Evolutionary conservation across 2,329 filamentous ascomycete species (phyloP).

Genomic region (Cladophialophora psammophila): DNA sequence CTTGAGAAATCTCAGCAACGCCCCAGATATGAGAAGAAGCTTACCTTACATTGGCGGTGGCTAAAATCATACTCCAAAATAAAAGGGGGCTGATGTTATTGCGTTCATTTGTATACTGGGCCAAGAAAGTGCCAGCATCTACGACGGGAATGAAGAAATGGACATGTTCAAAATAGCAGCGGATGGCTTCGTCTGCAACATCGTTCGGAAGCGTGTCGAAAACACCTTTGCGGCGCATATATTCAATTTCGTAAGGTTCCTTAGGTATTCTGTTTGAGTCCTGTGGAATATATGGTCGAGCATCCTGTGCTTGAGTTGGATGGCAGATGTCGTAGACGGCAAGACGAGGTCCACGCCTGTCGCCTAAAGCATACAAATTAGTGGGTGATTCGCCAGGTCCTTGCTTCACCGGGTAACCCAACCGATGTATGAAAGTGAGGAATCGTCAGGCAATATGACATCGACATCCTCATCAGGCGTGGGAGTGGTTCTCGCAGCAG

Average conservation of each 20-base stretch:
- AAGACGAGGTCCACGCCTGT: not conserved
- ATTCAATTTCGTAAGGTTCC: not conserved
- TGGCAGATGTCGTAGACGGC: constrained; percentile 3
- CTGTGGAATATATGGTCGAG: not conserved
- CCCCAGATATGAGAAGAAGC: not conserved
- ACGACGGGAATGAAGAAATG: constrained; percentile 10
- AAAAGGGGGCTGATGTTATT: constrained; percentile 30
- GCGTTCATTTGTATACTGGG: not conserved
- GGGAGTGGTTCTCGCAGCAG: not conserved
- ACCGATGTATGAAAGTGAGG: not conserved
- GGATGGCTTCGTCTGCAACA: constrained; percentile 4
- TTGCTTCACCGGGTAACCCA: not conserved
- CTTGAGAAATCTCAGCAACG: not conserved
- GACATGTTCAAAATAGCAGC: constrained; percentile 8
- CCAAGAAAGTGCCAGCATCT: constrained; percentile 7
- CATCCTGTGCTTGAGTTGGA: not conserved
- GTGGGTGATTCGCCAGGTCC: not conserved
- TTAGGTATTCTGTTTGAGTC: not conserved
- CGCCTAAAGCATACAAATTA: not conserved
- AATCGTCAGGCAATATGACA: not conserved
- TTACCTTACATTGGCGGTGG: not conserved
- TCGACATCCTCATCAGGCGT: not conserved
- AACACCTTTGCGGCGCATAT: not conserved
- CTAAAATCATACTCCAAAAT: not conserved
- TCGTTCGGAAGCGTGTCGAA: not conserved